phyloP scores from a whole-genome alignment of 495 filamentous ascomycete species.

The Neurospora sp. region DNA sequence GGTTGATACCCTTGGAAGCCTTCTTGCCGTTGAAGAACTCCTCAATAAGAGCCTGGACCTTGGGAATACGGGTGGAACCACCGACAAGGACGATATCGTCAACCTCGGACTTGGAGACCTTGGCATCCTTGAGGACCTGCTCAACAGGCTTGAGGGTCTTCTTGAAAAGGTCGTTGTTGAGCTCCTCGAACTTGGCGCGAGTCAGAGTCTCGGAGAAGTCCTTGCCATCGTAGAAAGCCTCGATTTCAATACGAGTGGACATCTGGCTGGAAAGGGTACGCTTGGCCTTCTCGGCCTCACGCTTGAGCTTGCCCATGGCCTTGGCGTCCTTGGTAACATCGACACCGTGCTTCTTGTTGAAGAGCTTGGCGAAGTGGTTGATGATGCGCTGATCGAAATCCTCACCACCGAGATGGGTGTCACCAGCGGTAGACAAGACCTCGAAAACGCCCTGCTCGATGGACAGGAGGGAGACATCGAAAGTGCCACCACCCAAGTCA shows the following conservation, averaged over 20 bases:
- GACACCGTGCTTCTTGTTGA: constrained; percentile 96
- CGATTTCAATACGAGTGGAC: constrained; percentile 96
- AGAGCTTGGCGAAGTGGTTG: constrained; percentile 93
- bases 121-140: constrained; percentile 89
- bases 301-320: constrained; percentile 99
- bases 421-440: constrained; percentile 95
- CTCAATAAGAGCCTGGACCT: constrained; percentile 88
- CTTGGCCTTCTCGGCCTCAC: constrained; percentile 99
- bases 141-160: constrained; percentile 98
- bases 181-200: constrained; percentile 97
- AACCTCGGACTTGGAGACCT: constrained; percentile 78
- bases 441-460: constrained; percentile 98
- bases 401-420: constrained; percentile 98
- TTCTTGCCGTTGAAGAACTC: constrained; percentile 93
- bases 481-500: constrained; percentile 99
- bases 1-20: constrained; percentile 97
- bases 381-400: constrained; percentile 99
- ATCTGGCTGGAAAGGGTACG: constrained; percentile 96
- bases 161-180: constrained; percentile 98
- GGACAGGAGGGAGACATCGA: constrained; percentile 97
- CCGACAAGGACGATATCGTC: constrained; percentile 86
- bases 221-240: constrained; percentile 91
- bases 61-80: constrained; percentile 94
- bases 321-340: constrained; percentile 92
- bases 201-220: constrained; percentile 98